Percentiles rank a stretch among this genome's conserved stretches.
Evolutionary conservation across 2,329 filamentous ascomycete genomes (phyloP).

Genomic region (Fusarium siculi): DNA sequence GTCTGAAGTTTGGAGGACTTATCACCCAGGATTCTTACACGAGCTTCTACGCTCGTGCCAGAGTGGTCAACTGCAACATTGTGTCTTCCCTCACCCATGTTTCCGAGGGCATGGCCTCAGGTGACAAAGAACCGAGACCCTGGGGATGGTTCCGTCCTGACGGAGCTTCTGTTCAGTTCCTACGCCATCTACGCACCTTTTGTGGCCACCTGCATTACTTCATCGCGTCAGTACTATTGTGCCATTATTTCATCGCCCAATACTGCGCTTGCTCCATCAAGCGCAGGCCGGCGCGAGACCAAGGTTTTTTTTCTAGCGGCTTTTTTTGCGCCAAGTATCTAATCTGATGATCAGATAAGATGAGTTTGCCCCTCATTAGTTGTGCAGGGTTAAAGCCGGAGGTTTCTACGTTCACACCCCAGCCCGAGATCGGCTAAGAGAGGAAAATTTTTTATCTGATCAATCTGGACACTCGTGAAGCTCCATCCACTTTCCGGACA

Average conservation of each 20-base stretch:
- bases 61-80: neutral
- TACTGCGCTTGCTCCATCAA: neutral
- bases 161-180: slow-evolving; percentile 4
- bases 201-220: slow-evolving; percentile 8
- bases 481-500: neutral
- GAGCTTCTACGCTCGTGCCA: neutral
- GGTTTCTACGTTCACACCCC: slow-evolving; percentile 22
- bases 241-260: neutral
- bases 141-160: slow-evolving; percentile 10
- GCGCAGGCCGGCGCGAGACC: neutral
- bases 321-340: slow-evolving; percentile 45
- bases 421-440: slow-evolving; percentile 38
- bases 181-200: slow-evolving; percentile 5
- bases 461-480: slow-evolving; percentile 11
- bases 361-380: slow-evolving; percentile 34
- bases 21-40: neutral
- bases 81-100: neutral
- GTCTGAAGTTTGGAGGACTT: neutral
- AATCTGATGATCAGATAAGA: slow-evolving; percentile 61
- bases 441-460: slow-evolving; percentile 44
- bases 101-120: neutral
- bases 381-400: neutral
- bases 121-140: neutral
- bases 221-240: slow-evolving; percentile 4
- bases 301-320: slow-evolving; percentile 23